Conservation (phyloP, 192 early-diverging fungal genomes). For the Coemansia sp. region DNA sequence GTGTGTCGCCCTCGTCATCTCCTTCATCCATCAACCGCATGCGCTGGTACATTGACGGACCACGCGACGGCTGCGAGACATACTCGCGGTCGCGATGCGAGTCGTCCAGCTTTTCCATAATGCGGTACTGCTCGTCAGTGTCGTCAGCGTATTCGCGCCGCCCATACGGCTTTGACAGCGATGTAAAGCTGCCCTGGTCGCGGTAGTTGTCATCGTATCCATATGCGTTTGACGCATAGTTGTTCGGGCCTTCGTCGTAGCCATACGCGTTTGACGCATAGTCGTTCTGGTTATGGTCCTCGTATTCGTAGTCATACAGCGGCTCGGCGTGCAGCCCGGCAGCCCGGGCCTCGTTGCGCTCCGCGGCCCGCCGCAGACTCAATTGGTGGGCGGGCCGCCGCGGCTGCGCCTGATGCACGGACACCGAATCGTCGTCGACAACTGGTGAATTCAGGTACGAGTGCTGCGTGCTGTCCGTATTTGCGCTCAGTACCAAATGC, state of each 20-base stretch:
- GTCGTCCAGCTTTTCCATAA: constrained; percentile 52
- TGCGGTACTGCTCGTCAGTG: constrained; percentile 22
- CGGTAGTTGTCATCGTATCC: constrained; percentile 35
- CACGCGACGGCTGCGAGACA: constrained; percentile 46
- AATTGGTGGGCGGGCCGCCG: constrained; percentile 43
- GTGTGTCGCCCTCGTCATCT: constrained; percentile 41
- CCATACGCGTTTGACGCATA: too few species aligned
- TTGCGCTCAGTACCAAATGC: constrained; percentile 23
- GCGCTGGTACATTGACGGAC: constrained; percentile 52
- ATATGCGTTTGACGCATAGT: neutral
- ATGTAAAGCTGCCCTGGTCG: constrained; percentile 28
- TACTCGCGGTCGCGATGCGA: constrained; percentile 44
- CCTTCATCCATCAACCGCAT: constrained; percentile 50
- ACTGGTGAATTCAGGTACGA: constrained; percentile 51
- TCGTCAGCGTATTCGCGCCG: constrained; percentile 11
- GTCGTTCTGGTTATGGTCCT: too few species aligned
- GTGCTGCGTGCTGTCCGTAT: constrained; percentile 23
- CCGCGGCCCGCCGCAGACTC: constrained; percentile 38
- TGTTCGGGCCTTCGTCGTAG: constrained; percentile 32
- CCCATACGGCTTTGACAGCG: constrained; percentile 38
- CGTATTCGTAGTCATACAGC: too few species aligned
- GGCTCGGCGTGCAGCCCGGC: constrained; percentile 7
- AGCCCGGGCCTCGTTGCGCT: constrained; percentile 30
- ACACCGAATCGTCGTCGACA: constrained; percentile 45
- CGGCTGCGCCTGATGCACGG: constrained; percentile 32